Evolutionary conservation across 2,329 filamentous ascomycete species (phyloP).

Genomic region (Fusarium sp.): DNA sequence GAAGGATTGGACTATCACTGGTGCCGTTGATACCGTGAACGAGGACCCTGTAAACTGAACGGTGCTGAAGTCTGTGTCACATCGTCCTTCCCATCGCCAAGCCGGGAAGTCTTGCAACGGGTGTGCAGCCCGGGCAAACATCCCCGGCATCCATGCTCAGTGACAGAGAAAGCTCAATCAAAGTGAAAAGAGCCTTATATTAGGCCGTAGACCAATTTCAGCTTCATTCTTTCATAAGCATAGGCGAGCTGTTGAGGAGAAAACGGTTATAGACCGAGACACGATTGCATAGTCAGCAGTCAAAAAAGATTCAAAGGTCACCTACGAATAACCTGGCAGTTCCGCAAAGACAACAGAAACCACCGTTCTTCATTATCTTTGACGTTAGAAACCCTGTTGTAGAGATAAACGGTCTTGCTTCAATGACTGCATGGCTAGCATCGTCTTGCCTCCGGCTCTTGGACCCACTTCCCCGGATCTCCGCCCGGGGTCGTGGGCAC

Average conservation of each 20-base stretch:
- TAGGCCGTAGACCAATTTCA: not conserved
- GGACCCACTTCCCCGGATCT: constrained; percentile 13
- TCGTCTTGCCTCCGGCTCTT: not conserved
- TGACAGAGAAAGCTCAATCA: not conserved
- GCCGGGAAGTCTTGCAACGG: not conserved
- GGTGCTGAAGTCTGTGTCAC: not conserved
- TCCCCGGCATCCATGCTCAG: not conserved
- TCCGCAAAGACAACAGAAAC: not conserved
- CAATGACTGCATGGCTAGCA: not conserved
- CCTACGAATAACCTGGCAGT: not conserved
- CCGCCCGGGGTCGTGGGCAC: constrained; percentile 19
- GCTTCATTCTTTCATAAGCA: not conserved
- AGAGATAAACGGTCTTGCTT: not conserved
- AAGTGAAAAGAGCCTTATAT: not conserved
- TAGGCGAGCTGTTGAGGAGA: not conserved
- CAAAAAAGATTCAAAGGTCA: not conserved
- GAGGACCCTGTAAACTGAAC: not conserved
- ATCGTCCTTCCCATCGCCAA: not conserved
- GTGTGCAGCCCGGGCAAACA: not conserved
- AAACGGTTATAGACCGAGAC: not conserved
- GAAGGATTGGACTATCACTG: not conserved
- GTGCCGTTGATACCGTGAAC: not conserved
- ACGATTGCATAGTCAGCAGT: not conserved
- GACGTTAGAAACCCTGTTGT: not conserved
- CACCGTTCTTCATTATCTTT: not conserved